Conservation (phyloP, 306 rosid genomes). For the Vigna hirtella region DNA sequence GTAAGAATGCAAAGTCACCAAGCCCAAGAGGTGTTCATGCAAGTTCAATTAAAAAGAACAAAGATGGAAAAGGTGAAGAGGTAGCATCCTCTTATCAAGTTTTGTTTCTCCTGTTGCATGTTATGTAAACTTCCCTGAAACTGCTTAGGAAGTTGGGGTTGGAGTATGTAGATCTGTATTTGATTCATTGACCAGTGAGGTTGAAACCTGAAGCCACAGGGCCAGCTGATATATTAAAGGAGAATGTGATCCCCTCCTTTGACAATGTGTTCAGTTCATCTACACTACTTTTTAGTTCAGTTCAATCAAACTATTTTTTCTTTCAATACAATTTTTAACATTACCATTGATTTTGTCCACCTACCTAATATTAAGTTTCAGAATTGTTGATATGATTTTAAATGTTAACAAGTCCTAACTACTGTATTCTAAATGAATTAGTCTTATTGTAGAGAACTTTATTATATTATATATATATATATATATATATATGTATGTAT, state of each 20-base stretch:
- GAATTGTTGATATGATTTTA: too few relatives aligned
- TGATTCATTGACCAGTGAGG: constrained; percentile 55
- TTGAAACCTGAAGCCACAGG: constrained; percentile 39
- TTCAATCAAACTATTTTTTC: too few relatives aligned
- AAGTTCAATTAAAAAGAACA: constrained; percentile 53
- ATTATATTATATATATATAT: too few relatives aligned
- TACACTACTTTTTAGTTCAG: too few relatives aligned
- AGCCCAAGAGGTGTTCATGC: constrained; percentile 51
- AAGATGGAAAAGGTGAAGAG: constrained; percentile 67
- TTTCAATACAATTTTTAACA: too few relatives aligned
- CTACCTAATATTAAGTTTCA: too few relatives aligned
- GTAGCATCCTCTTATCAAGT: constrained; percentile 39
- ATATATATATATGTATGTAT: too few relatives aligned
- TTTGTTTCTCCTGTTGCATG: neutral
- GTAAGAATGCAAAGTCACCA: constrained; percentile 63
- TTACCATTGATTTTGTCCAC: too few relatives aligned
- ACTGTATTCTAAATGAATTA: too few relatives aligned
- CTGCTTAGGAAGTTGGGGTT: constrained; percentile 46
- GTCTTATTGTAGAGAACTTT: too few relatives aligned
- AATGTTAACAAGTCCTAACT: too few relatives aligned
- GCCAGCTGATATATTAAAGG: neutral
- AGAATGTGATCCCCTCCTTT: neutral
- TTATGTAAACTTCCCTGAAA: neutral
- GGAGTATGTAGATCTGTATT: constrained; percentile 52
- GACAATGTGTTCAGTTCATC: neutral